Conservation (phyloP, 2,329 filamentous ascomycete genomes). For the Nigrospora sphaerica region DNA sequence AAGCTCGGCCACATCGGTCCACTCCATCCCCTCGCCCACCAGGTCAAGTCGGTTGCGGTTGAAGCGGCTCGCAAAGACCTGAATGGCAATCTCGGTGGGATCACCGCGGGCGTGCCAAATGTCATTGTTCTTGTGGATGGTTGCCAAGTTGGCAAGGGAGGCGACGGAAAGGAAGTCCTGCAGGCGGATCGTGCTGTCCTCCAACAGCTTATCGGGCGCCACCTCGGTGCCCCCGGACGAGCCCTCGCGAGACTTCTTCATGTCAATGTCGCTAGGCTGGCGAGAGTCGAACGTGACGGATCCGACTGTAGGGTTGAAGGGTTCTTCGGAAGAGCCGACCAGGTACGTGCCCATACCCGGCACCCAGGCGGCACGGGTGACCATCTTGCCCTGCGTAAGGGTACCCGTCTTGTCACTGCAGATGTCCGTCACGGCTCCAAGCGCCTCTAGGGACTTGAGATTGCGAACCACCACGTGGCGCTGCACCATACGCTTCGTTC, state of each 20-base stretch:
- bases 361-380: constrained; percentile 53
- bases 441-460: constrained; percentile 48
- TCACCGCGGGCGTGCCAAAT: constrained; percentile 56
- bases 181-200: constrained; percentile 36
- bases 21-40: constrained; percentile 40
- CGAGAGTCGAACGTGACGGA: constrained; percentile 31
- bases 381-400: constrained; percentile 57
- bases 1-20: constrained; percentile 55
- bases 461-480: constrained; percentile 52
- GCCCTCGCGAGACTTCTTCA: constrained; percentile 20
- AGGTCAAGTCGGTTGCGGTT: constrained; percentile 49
- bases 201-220: constrained; percentile 23
- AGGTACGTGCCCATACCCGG: constrained; percentile 50
- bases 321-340: constrained; percentile 46
- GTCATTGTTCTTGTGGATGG: constrained; percentile 31
- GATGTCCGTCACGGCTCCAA: constrained; percentile 53
- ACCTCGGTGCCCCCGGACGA: constrained; percentile 8
- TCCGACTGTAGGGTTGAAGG: constrained; percentile 50
- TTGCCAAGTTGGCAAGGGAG: constrained; percentile 48
- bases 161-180: constrained; percentile 51
- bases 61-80: constrained; percentile 64
- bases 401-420: constrained; percentile 54
- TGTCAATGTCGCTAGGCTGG: constrained; percentile 23
- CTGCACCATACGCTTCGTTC: constrained; percentile 50
- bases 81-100: constrained; percentile 65